Conservation (phyloP, 768 basidiomycete genomes). For the Amanita rubescens region DNA sequence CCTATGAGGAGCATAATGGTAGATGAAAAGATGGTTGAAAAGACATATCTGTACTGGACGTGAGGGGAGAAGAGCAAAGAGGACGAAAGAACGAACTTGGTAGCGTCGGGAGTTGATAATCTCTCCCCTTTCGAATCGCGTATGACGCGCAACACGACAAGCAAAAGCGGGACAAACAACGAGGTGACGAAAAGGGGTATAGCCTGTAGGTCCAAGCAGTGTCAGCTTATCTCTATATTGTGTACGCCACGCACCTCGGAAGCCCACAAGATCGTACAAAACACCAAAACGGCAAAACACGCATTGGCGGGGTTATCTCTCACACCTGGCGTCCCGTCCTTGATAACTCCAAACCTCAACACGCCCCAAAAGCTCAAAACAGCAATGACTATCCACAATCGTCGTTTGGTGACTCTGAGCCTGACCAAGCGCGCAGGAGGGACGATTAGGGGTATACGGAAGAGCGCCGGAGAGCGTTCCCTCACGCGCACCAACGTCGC, state of each 20-base stretch:
- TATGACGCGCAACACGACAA: conserved; percentile 81
- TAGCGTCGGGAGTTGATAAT: conserved; percentile 60
- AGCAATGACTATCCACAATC: conserved; percentile 51
- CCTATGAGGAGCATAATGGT: conserved; percentile 98
- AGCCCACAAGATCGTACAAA: conserved; percentile 94
- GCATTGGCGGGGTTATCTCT: conserved; percentile 49
- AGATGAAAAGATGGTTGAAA: conserved; percentile 93
- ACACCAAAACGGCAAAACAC: conserved; percentile 83
- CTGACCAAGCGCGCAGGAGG: conserved; percentile 36
- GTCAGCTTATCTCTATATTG: too few relatives aligned
- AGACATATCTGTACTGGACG: conserved; percentile 58
- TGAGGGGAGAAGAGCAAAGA: background rate
- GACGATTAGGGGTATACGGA: conserved; percentile 43
- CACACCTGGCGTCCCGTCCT: conserved; percentile 39
- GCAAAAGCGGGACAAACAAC: conserved; percentile 76
- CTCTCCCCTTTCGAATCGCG: conserved; percentile 48
- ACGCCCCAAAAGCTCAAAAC: conserved; percentile 50
- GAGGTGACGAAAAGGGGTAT: conserved; percentile 98
- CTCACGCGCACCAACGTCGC: conserved; percentile 34
- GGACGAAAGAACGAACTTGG: conserved; percentile 49
- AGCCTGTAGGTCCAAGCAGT: too few relatives aligned
- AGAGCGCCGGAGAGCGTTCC: conserved; percentile 36
- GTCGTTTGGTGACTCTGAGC: conserved; percentile 45
- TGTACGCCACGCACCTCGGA: conserved; percentile 63
- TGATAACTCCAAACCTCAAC: conserved; percentile 36